Evolutionary conservation across 352 stramenopile species (phyloP).

Genomic region (Phytophthora capsici): DNA sequence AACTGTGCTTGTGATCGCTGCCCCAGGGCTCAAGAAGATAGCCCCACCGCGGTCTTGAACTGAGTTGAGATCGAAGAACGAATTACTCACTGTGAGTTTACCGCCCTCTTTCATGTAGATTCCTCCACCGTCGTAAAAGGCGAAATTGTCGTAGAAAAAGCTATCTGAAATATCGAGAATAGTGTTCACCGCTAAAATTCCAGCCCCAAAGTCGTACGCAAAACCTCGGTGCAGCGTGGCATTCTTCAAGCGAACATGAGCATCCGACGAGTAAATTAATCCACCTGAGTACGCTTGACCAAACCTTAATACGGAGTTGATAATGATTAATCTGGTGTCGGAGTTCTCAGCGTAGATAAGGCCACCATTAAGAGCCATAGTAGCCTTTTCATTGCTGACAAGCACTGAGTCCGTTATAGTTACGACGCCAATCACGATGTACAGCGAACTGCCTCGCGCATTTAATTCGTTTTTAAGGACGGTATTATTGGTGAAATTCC

Average conservation of each 20-base stretch:
- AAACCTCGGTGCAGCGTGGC: constrained; percentile 43
- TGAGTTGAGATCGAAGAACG: constrained; percentile 37
- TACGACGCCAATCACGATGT: constrained; percentile 24
- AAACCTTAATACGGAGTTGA: constrained; percentile 45
- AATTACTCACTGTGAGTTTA: constrained; percentile 26
- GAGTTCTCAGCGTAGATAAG: constrained; percentile 52
- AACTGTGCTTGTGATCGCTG: constrained; percentile 28
- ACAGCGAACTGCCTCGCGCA: constrained; percentile 36
- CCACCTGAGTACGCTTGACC: constrained; percentile 53
- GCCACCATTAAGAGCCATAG: constrained; percentile 40
- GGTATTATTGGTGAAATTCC: constrained; percentile 50
- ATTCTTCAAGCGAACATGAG: constrained; percentile 35
- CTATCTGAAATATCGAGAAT: constrained; percentile 31
- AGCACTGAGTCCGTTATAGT: constrained; percentile 38
- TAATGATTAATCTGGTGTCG: constrained; percentile 35
- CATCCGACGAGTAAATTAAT: constrained; percentile 47
- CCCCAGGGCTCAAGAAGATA: constrained; percentile 52
- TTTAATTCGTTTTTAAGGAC: constrained; percentile 21
- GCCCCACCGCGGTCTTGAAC: constrained; percentile 57
- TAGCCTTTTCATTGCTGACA: constrained; percentile 39
- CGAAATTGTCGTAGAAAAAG: constrained; percentile 49
- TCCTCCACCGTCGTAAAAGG: constrained; percentile 65
- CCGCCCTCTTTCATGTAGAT: constrained; percentile 54
- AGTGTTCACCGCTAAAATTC: constrained; percentile 44
- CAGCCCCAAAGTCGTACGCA: constrained; percentile 61